Conservation (phyloP, 2,329 filamentous ascomycete genomes). For the Colletotrichum sp. region DNA sequence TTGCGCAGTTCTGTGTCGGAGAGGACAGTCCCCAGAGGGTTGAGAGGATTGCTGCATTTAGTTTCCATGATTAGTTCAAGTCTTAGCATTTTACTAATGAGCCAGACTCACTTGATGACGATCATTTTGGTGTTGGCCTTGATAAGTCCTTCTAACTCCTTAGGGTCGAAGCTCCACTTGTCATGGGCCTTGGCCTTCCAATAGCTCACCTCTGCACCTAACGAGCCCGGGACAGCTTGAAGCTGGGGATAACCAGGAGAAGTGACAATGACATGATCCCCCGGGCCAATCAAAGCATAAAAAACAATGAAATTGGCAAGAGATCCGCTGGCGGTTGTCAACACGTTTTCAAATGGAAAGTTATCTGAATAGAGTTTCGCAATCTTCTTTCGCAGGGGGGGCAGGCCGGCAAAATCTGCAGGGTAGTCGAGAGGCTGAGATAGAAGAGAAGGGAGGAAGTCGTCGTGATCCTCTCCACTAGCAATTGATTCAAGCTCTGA, state of each 20-base stretch:
- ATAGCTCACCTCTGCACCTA: background rate
- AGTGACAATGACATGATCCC: background rate
- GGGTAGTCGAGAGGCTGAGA: background rate
- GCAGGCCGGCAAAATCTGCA: background rate
- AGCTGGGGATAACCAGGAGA: background rate
- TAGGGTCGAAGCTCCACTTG: background rate
- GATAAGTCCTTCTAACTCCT: background rate
- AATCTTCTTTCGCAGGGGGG: background rate
- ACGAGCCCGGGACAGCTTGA: background rate
- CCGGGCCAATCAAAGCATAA: background rate
- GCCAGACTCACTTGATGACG: background rate
- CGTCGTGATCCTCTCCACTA: background rate
- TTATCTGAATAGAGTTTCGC: background rate
- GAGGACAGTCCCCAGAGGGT: background rate
- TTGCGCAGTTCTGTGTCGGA: background rate
- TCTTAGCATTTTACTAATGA: background rate
- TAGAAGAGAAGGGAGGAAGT: background rate
- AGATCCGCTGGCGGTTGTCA: background rate
- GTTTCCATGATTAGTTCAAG: background rate
- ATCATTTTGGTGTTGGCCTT: background rate
- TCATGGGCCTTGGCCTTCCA: background rate
- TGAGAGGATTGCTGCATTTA: background rate
- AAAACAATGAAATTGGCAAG: background rate
- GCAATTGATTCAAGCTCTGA: background rate
- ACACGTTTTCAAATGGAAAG: background rate